These are phyloP conservation scores for Umbellularia californica DNA, from an alignment of 164 flowering plant species.

Conservation along the genomic window DNA sequence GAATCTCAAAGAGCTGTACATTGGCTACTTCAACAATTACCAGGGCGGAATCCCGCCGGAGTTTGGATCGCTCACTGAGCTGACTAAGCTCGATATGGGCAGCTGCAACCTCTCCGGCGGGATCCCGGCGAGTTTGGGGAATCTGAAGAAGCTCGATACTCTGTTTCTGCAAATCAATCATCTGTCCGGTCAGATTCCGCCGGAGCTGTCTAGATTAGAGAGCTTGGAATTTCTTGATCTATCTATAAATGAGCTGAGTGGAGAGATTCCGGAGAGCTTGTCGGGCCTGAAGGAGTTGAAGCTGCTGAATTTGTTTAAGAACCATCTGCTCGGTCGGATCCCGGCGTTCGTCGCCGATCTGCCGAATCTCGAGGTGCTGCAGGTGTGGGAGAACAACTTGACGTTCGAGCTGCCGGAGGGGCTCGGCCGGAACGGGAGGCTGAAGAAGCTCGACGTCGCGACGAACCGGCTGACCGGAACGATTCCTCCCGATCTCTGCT, in stretches of 20 bases:
- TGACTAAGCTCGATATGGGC: constrained; percentile 51
- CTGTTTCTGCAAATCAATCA: constrained; percentile 66
- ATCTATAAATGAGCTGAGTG: constrained; percentile 55
- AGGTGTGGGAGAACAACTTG: constrained; percentile 84
- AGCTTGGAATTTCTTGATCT: constrained; percentile 63
- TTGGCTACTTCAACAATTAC: constrained; percentile 44
- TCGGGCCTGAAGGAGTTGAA: constrained; percentile 42
- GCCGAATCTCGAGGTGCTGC: constrained; percentile 62
- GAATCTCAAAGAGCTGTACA: constrained; percentile 32
- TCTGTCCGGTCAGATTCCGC: constrained; percentile 58
- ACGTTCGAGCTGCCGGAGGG: constrained; percentile 61
- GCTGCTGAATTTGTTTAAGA: constrained; percentile 56
- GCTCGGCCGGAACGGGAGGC: constrained; percentile 63
- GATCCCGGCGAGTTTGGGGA: constrained; percentile 57
- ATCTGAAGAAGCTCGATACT: constrained; percentile 43
- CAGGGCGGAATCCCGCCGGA: constrained; percentile 60
- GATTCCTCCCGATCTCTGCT: constrained; percentile 61
- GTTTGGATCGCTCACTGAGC: constrained; percentile 43
- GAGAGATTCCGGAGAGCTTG: constrained; percentile 68
- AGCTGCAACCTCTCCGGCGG: constrained; percentile 61
- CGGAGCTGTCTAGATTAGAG: constrained; percentile 47
- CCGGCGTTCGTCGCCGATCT: constrained; percentile 67
- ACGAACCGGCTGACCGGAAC: constrained; percentile 67
- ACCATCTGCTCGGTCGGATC: constrained; percentile 55
- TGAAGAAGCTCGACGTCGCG: constrained; percentile 52